Evolutionary conservation across 208 protist species (phyloP).

Genomic region (Leishmania tarentolae): DNA sequence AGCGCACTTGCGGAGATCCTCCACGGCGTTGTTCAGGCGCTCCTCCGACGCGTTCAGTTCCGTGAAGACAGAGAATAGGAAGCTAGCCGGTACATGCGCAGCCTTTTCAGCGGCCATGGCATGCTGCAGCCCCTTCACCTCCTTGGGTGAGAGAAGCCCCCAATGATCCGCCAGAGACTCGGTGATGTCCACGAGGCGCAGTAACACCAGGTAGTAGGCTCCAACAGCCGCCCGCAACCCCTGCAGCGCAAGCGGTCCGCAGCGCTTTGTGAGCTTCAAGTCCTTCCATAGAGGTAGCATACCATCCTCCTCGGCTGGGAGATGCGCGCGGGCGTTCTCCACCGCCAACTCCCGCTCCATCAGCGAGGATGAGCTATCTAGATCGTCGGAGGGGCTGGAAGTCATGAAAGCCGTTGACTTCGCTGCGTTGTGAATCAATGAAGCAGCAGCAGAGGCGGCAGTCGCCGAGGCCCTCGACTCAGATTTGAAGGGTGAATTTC

Average conservation of each 20-base stretch:
- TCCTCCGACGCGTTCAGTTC: constrained; percentile 58
- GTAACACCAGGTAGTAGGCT: constrained; percentile 30
- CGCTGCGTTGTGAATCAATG: not conserved
- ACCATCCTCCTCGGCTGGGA: constrained; percentile 17
- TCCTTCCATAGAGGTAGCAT: constrained; percentile 46
- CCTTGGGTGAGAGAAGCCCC: constrained; percentile 44
- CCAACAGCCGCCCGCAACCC: constrained; percentile 40
- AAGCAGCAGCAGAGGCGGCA: not conserved
- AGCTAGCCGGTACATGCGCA: constrained; percentile 36
- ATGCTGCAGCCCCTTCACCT: constrained; percentile 46
- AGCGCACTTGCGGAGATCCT: constrained; percentile 48
- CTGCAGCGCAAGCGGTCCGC: constrained; percentile 36
- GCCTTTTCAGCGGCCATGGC: constrained; percentile 48
- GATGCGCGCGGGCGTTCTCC: constrained; percentile 1
- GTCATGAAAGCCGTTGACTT: not conserved
- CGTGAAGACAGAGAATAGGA: constrained; percentile 47
- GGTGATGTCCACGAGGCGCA: constrained; percentile 39
- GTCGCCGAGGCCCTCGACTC: not conserved
- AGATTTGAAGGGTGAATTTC: not conserved
- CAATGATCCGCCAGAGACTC: constrained; percentile 38
- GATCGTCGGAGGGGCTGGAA: not conserved
- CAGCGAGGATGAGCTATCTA: not conserved
- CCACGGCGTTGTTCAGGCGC: constrained; percentile 34
- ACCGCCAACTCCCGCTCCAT: constrained; percentile 12
- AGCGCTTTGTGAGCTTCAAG: constrained; percentile 40